These are phyloP conservation scores for Colletotrichum chlorophyti DNA, from an alignment of 2,329 filamentous ascomycete species.

Conservation along the genomic window DNA sequence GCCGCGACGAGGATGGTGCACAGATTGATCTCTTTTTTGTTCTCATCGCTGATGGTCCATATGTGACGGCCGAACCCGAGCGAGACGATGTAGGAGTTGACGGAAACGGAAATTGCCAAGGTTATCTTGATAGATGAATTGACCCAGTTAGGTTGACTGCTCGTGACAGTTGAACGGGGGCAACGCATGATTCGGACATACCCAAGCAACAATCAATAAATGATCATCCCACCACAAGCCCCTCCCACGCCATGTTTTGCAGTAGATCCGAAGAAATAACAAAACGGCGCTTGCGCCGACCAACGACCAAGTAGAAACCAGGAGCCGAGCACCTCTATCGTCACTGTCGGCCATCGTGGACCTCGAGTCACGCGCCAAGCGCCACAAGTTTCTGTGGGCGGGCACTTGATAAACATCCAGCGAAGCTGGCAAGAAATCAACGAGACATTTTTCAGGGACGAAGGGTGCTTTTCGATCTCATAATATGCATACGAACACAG, in stretches of 20 bases:
- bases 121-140: conserved; percentile 30
- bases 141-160: not conserved
- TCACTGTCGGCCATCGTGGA: conserved; percentile 28
- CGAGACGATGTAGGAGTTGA: conserved; percentile 40
- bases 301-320: conserved; percentile 40
- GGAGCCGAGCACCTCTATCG: conserved; percentile 36
- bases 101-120: conserved; percentile 36
- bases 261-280: conserved; percentile 42
- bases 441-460: not conserved
- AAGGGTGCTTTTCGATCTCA: not conserved
- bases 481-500: conserved; percentile 7
- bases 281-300: conserved; percentile 33
- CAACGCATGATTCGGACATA: conserved; percentile 31
- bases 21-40: conserved; percentile 29
- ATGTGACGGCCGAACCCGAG: conserved; percentile 34
- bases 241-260: conserved; percentile 41
- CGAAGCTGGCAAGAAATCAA: not conserved
- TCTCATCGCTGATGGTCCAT: conserved; percentile 29
- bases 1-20: conserved; percentile 32
- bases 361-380: not conserved
- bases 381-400: not conserved
- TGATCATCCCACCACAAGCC: conserved; percentile 47
- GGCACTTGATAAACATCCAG: not conserved
- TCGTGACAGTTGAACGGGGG: not conserved
- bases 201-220: conserved; percentile 42